Evolutionary conservation across 2,329 filamentous ascomycete genomes (phyloP).

Genomic region (Fusarium robinianum): DNA sequence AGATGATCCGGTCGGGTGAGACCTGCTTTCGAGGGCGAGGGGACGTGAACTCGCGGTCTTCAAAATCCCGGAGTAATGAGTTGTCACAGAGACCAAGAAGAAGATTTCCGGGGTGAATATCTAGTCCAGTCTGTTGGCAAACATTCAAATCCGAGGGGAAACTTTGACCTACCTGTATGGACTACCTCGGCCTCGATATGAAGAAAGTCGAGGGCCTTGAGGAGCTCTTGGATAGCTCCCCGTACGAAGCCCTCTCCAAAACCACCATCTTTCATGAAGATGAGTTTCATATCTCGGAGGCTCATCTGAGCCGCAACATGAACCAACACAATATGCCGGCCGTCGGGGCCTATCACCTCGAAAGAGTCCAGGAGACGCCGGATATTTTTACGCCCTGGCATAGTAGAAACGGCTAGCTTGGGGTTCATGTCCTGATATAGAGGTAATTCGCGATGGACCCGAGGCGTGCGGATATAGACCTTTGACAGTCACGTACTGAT

Average conservation of each 20-base stretch:
- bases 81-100: slow-evolving; percentile 31
- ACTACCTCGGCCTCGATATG: slow-evolving; percentile 40
- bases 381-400: slow-evolving; percentile 17
- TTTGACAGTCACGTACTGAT: slow-evolving; percentile 42
- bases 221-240: slow-evolving; percentile 36
- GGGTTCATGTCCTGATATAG: slow-evolving; percentile 7
- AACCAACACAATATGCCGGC: slow-evolving; percentile 27
- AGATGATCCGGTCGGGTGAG: slow-evolving; percentile 27
- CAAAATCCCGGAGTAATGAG: slow-evolving; percentile 26
- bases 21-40: slow-evolving; percentile 31
- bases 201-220: slow-evolving; percentile 43
- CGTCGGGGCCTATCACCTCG: slow-evolving; percentile 24
- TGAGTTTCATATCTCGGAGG: slow-evolving; percentile 39
- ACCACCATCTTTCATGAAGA: slow-evolving; percentile 31
- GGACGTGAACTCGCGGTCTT: slow-evolving; percentile 30
- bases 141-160: rapidly evolving
- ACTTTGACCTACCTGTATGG: slow-evolving; percentile 43
- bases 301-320: slow-evolving; percentile 39
- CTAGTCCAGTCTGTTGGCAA: slow-evolving; percentile 10
- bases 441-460: slow-evolving; percentile 29
- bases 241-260: slow-evolving; percentile 39
- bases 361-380: slow-evolving; percentile 29
- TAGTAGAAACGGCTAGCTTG: not conserved
- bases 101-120: slow-evolving; percentile 36
- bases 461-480: slow-evolving; percentile 35